A percentile compares a stretch with the other conserved stretches of the same genome.
phyloP scores from a whole-genome alignment of 257 asterid species.

The Penstemon barbatus region DNA sequence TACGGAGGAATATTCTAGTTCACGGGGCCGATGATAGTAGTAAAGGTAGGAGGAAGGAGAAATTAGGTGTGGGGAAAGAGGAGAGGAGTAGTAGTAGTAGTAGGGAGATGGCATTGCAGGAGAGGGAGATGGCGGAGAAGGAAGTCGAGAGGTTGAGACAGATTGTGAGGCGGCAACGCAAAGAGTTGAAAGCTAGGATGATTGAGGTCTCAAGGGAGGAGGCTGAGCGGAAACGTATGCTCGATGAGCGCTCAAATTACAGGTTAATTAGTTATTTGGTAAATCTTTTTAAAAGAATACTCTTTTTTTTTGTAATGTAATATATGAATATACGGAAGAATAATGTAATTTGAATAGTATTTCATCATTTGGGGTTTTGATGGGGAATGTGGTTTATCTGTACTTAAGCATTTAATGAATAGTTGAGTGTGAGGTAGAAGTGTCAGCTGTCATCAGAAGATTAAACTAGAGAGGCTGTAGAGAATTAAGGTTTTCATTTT shows the following conservation, averaged over 20 bases:
- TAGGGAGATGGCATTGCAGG: conserved; percentile 89
- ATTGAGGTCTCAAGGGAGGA: conserved; percentile 95
- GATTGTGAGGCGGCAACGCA: conserved; percentile 86
- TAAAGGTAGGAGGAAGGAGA: conserved; percentile 61
- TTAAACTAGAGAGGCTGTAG: not conserved
- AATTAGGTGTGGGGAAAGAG: conserved; percentile 44
- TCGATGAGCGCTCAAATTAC: conserved; percentile 87
- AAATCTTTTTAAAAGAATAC: not conserved
- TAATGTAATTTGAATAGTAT: conserved; percentile 8
- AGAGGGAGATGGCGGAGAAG: conserved; percentile 93
- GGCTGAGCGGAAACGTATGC: conserved; percentile 89
- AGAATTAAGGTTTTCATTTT: too few species aligned
- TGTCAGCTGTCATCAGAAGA: conserved; percentile 13
- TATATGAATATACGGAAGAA: not conserved
- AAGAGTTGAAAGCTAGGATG: conserved; percentile 92
- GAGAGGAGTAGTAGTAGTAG: conserved; percentile 46
- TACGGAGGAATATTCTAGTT: conserved; percentile 81
- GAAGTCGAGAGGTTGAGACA: conserved; percentile 98
- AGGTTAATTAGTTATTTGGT: conserved; percentile 44
- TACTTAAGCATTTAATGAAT: conserved; percentile 13
- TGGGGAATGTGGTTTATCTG: conserved; percentile 7
- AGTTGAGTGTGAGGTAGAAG: conserved; percentile 16
- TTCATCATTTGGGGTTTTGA: conserved; percentile 2
- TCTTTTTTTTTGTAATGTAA: not conserved
- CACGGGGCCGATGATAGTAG: conserved; percentile 69